Evolutionary conservation across 305 asterid species (phyloP).

Genomic region (Plantago coronopus): DNA sequence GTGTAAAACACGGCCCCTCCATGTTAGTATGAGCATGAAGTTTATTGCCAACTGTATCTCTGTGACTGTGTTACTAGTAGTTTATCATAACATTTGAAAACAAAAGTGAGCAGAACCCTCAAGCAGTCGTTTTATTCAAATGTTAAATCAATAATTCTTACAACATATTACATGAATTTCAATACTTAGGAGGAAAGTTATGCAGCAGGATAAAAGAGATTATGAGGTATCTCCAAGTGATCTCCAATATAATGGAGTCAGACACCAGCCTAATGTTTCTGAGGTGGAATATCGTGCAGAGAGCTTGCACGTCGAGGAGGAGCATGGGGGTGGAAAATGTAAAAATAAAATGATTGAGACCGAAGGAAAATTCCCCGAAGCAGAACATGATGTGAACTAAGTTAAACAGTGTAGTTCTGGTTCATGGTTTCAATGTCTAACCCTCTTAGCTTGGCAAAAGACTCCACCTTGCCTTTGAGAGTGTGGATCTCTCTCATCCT

Average conservation of each 20-base stretch:
- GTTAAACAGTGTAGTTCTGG: constrained; percentile 43
- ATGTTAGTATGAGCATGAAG: too few species aligned
- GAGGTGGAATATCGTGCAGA: neutral
- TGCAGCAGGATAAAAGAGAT: neutral
- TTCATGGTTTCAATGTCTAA: constrained; percentile 45
- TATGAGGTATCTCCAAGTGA: neutral
- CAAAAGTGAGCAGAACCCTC: too few species aligned
- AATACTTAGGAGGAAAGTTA: too few species aligned
- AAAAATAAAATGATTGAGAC: neutral
- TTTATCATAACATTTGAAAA: too few species aligned
- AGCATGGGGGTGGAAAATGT: too few species aligned
- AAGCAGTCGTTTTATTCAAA: too few species aligned
- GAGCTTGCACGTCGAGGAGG: too few species aligned
- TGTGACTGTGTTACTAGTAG: too few species aligned
- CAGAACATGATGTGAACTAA: constrained; percentile 5
- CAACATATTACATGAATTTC: too few species aligned
- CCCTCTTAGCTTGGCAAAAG: constrained; percentile 49
- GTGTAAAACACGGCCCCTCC: too few species aligned
- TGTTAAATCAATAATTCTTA: too few species aligned
- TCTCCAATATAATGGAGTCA: neutral
- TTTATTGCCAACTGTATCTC: too few species aligned
- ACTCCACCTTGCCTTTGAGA: constrained; percentile 51
- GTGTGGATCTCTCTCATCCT: constrained; percentile 58
- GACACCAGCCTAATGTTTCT: neutral
- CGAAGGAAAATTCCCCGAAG: neutral